phyloP scores from a whole-genome alignment of 2,329 filamentous ascomycete genomes.

The Trichoderma harzianum region DNA sequence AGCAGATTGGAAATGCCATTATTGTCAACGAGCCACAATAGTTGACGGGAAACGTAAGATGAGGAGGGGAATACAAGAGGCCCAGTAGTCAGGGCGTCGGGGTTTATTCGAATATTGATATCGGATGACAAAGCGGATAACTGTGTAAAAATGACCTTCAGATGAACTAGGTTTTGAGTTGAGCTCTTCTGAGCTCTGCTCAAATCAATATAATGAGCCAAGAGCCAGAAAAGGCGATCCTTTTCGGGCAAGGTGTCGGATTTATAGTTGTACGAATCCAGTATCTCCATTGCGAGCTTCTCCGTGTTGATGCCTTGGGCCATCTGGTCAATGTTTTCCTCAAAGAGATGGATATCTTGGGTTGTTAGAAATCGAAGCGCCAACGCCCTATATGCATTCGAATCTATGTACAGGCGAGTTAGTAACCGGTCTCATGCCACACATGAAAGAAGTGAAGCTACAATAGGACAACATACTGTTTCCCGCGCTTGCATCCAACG shows the following conservation, averaged over 20 bases:
- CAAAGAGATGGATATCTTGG: conserved; percentile 39
- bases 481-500: conserved; percentile 24
- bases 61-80: conserved; percentile 35
- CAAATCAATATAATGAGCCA: conserved; percentile 64
- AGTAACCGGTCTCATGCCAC: not conserved
- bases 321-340: conserved; percentile 37
- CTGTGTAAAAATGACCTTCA: conserved; percentile 53
- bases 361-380: conserved; percentile 39
- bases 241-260: conserved; percentile 27
- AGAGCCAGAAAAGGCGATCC: conserved; percentile 56
- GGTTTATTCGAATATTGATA: conserved; percentile 45
- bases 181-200: conserved; percentile 39
- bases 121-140: conserved; percentile 50
- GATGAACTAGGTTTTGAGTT: conserved; percentile 39
- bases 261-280: conserved; percentile 22
- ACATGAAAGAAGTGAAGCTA: not conserved
- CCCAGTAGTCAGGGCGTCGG: conserved; percentile 22
- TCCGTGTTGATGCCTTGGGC: conserved; percentile 38
- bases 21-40: conserved; percentile 71
- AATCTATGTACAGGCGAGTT: not conserved
- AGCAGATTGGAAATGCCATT: conserved; percentile 60
- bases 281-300: conserved; percentile 39
- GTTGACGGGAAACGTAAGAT: conserved; percentile 60
- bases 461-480: conserved; percentile 21
- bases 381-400: conserved; percentile 35